Conservation (phyloP, 768 basidiomycete genomes). For the Gyrodon lividus region DNA sequence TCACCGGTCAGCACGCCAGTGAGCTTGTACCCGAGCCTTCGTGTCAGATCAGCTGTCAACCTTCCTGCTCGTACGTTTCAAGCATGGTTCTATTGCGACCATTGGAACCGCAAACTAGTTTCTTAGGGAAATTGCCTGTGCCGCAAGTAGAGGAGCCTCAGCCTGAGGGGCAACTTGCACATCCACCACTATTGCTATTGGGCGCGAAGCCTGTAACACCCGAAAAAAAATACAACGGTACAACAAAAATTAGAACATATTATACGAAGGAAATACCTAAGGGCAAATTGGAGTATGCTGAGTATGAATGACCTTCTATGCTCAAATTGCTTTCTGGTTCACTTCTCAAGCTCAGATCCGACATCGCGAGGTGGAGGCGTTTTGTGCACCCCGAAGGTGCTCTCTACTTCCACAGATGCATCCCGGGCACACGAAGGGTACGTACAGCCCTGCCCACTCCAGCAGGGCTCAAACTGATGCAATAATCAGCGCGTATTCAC, state of each 20-base stretch:
- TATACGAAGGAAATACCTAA: background rate
- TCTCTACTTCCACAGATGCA: constrained; percentile 46
- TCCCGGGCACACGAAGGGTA: constrained; percentile 32
- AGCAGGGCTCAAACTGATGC: background rate
- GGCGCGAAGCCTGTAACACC: background rate
- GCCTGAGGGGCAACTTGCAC: too few relatives aligned
- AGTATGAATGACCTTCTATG: background rate
- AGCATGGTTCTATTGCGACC: background rate
- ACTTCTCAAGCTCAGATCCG: background rate
- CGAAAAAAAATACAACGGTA: background rate
- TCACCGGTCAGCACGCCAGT: background rate
- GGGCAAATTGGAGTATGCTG: background rate
- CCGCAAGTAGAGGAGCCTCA: too few relatives aligned
- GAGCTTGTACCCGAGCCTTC: background rate
- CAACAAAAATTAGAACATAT: background rate
- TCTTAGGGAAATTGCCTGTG: too few relatives aligned
- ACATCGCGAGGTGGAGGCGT: constrained; percentile 39
- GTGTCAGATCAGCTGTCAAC: background rate
- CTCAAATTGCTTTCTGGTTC: background rate
- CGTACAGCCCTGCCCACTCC: background rate
- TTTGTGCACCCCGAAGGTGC: constrained; percentile 54
- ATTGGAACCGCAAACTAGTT: too few relatives aligned
- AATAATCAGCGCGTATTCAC: constrained; percentile 43
- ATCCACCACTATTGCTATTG: too few relatives aligned
- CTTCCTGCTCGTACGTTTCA: background rate